Percentiles rank a stretch among this genome's conserved stretches.
These are phyloP conservation scores for Solanum bukasovii DNA, from an alignment of 257 asterid species.

Conservation along the genomic window DNA sequence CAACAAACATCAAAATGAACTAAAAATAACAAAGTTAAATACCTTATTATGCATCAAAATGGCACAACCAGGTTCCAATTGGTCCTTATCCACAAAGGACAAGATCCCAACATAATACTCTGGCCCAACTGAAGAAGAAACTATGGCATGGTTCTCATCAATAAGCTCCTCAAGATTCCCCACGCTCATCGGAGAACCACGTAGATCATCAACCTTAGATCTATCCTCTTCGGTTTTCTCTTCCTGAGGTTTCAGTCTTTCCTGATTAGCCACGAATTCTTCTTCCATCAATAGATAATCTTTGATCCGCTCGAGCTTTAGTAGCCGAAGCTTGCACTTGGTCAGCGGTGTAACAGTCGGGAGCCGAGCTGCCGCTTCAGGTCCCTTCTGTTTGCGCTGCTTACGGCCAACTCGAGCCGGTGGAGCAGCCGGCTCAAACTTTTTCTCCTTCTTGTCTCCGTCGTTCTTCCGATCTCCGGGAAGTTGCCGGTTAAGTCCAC, in stretches of 20 bases:
- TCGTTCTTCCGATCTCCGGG: constrained; percentile 79
- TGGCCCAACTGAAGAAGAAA: constrained; percentile 81
- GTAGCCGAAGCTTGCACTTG: constrained; percentile 63
- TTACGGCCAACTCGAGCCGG: constrained; percentile 92
- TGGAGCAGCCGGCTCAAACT: constrained; percentile 82
- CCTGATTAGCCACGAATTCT: constrained; percentile 90
- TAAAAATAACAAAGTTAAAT: not conserved
- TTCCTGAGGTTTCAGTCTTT: constrained; percentile 84
- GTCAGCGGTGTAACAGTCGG: constrained; percentile 72
- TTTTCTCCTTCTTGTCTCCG: constrained; percentile 80
- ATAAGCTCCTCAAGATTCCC: constrained; percentile 84
- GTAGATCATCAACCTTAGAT: constrained; percentile 72
- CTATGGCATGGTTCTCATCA: constrained; percentile 90
- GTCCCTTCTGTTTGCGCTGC: constrained; percentile 83
- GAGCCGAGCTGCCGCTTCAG: constrained; percentile 76
- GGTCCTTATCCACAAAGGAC: constrained; percentile 86
- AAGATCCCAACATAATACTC: constrained; percentile 85
- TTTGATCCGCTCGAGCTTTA: constrained; percentile 69
- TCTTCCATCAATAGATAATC: constrained; percentile 82
- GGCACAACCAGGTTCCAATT: constrained; percentile 90
- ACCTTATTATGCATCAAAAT: constrained; percentile 96
- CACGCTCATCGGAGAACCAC: constrained; percentile 91
- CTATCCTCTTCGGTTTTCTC: constrained; percentile 94
- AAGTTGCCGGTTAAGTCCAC: constrained; percentile 64
- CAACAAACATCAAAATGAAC: not conserved